Conservation (phyloP, 169 alveolate genomes). For the Plasmodium malariae region DNA sequence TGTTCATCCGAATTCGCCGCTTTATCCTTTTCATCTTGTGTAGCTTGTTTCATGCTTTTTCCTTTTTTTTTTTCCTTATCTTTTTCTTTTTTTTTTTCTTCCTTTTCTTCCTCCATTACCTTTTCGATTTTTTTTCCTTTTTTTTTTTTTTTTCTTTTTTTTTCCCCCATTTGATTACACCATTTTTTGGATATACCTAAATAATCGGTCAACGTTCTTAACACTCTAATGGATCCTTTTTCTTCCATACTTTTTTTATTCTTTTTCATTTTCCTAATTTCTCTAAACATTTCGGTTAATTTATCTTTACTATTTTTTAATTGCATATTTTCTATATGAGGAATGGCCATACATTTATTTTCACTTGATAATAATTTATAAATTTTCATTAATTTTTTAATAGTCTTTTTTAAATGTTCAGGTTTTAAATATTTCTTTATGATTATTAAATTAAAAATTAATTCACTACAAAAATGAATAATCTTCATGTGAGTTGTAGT, state of each 20-base stretch:
- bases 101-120: not conserved
- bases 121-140: not conserved
- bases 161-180: not conserved
- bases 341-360: not conserved
- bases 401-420: constrained; percentile 34
- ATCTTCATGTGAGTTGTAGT: constrained; percentile 17
- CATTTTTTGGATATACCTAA: not conserved
- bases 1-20: not conserved
- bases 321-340: not conserved
- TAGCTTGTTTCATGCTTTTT: not conserved
- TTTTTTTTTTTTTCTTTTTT: not conserved
- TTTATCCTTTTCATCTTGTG: not conserved
- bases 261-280: constrained; percentile 15
- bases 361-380: constrained; percentile 31
- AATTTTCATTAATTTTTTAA: constrained; percentile 19
- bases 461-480: constrained; percentile 36
- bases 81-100: not conserved
- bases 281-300: constrained; percentile 28
- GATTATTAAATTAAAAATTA: constrained; percentile 38
- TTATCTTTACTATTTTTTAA: constrained; percentile 6
- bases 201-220: constrained; percentile 30
- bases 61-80: not conserved
- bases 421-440: constrained; percentile 30
- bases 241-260: not conserved
- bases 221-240: not conserved